Conservation (phyloP, 2,329 filamentous ascomycete genomes). For the Pseudodiploospora longispora region DNA sequence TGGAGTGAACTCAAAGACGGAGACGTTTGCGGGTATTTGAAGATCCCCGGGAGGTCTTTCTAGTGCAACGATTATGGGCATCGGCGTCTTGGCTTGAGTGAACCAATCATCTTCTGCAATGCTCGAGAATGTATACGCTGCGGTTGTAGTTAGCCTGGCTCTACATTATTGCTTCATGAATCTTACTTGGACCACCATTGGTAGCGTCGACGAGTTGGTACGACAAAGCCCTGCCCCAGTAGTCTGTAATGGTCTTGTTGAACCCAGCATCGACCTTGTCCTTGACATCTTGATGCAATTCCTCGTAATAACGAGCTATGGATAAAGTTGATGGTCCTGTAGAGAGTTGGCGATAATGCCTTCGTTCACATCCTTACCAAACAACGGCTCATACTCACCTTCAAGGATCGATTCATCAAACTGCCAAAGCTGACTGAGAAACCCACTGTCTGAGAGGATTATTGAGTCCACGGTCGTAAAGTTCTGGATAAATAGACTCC, state of each 20-base stretch:
- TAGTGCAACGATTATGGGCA: conserved; percentile 67
- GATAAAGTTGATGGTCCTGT: conserved; percentile 25
- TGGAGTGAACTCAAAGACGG: conserved; percentile 70
- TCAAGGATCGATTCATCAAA: conserved; percentile 28
- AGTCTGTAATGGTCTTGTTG: conserved; percentile 63
- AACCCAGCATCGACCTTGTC: conserved; percentile 52
- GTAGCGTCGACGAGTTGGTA: conserved; percentile 70
- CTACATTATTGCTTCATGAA: no score
- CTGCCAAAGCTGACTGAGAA: conserved; percentile 25
- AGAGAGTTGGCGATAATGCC: conserved; percentile 11
- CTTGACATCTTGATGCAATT: conserved; percentile 49
- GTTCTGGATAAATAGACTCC: conserved; percentile 67
- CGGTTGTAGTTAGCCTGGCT: background rate
- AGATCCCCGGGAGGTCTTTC: conserved; percentile 54
- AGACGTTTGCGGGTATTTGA: conserved; percentile 61
- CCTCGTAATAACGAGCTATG: conserved; percentile 47
- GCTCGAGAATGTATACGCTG: conserved; percentile 70
- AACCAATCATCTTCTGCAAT: conserved; percentile 49
- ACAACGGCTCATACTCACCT: conserved; percentile 15
- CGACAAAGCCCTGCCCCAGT: conserved; percentile 69
- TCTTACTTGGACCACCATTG: conserved; percentile 52
- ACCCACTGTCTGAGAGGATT: conserved; percentile 18
- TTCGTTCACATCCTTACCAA: background rate
- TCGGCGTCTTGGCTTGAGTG: conserved; percentile 51
- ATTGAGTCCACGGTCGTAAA: conserved; percentile 54